phyloP scores from a whole-genome alignment of 441 rosid genomes.

The Cnidoscolus chayamansa region DNA sequence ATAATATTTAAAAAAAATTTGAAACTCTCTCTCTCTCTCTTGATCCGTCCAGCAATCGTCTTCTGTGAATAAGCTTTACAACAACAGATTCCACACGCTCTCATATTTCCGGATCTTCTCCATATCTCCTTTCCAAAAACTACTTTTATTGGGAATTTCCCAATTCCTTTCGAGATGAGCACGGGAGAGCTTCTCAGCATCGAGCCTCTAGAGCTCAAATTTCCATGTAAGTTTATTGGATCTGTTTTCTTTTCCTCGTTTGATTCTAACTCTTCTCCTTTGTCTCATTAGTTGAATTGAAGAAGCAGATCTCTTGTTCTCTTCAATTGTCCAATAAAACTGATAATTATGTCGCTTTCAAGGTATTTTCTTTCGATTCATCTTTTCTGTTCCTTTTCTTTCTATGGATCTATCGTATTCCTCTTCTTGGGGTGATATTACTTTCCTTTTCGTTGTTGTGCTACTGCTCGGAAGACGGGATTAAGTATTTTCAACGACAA shows the following conservation, averaged over 20 bases:
- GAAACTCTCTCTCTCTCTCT: slow-evolving; percentile 1
- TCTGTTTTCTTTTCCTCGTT: slow-evolving; percentile 3
- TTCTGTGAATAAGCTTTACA: not conserved
- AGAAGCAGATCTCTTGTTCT: slow-evolving; percentile 84
- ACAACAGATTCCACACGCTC: slow-evolving; percentile 17
- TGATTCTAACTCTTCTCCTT: not conserved
- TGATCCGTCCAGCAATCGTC: slow-evolving; percentile 18
- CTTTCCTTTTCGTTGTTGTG: slow-evolving; percentile 17
- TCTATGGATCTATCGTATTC: not conserved
- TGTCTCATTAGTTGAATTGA: slow-evolving; percentile 54
- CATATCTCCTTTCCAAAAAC: not conserved
- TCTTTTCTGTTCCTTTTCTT: not conserved
- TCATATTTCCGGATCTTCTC: slow-evolving; percentile 22
- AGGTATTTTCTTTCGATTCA: slow-evolving; percentile 28
- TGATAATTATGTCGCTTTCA: slow-evolving; percentile 64
- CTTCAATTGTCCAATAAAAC: slow-evolving; percentile 64
- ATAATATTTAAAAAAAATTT: not conserved
- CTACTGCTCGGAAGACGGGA: not conserved
- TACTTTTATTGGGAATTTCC: not conserved
- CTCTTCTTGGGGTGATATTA: not conserved
- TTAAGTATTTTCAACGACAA: not conserved
- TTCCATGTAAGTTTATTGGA: slow-evolving; percentile 42
- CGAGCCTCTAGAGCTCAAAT: slow-evolving; percentile 69
- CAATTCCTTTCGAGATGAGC: slow-evolving; percentile 36
- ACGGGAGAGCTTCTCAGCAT: slow-evolving; percentile 62